Evolutionary conservation across 1,284 basidiomycete genomes (phyloP), one percentile per base, ranked within the genome.

Genomic region (Ganoderma sp.): DNA sequence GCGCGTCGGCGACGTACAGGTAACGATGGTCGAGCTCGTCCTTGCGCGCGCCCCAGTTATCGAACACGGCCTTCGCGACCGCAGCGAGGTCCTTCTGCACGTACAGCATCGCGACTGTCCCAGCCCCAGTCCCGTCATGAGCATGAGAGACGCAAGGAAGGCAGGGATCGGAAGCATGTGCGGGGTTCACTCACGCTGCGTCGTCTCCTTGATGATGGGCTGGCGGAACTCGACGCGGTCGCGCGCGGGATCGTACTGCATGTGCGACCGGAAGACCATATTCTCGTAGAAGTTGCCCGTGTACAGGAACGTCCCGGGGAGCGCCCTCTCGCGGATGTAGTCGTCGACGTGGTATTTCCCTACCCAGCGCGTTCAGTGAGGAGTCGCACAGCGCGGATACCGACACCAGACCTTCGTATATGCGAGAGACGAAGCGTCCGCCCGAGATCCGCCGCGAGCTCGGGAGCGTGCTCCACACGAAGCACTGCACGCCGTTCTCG

Each of bases 241-340:
- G 59, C 58, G 67, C 28, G 68, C 71, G 34, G 41, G 58, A 42
- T 75, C 65, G 64, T 75, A 75, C 41, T 42, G 65, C 71, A 75
- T 70, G 66, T 75, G 73, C 43, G 67, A 62, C 9, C 74, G 71
- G 61, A 70, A 68, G n/a, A 75, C 67, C 73, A 74, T 72, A 61
- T 75, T 75, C 63, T 75, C 74, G 65, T 73, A 75, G 67, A 75
- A 75, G 66, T 75, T 75, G 5, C 74, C 74, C 3, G 74, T 75
- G 62, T 73, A 74, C 19, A 75, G 61, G 66, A 52, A 52, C 48
- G 12, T 67, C 68, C 4, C 72, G 67, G 61, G 73, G 72, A 66
- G 74, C 73, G 73, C 14, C 12, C 60, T 48, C 1, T 69, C 73
- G 3, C 71, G 69, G 3, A 69, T 74, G 66, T 52, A 74, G 57